Evolutionary conservation across 106 monocot genomes (phyloP).

Genomic region (Ottelia alismoides): DNA sequence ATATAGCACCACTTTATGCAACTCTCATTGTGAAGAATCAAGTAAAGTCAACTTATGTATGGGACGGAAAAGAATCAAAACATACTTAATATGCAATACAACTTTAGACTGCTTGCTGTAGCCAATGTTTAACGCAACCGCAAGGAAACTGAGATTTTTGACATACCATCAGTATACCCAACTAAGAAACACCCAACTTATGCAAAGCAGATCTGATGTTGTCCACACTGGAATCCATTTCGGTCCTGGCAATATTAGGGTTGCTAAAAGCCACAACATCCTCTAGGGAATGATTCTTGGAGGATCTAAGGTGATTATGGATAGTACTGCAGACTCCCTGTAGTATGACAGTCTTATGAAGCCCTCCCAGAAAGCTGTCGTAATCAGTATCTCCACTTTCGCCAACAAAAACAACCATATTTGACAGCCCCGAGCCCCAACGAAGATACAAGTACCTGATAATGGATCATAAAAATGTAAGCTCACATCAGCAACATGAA

Average conservation of each 20-base stretch:
- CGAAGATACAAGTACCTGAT: slow-evolving; percentile 77
- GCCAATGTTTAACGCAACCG: too few relatives aligned
- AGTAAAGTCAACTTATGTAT: too few relatives aligned
- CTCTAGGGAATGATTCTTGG: slow-evolving; percentile 46
- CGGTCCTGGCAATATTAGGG: slow-evolving; percentile 47
- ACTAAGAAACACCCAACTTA: slow-evolving; percentile 34
- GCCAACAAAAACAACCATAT: slow-evolving; percentile 88
- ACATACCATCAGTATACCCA: too few relatives aligned
- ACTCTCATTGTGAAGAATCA: too few relatives aligned
- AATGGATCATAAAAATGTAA: background rate
- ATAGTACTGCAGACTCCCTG: slow-evolving; percentile 40
- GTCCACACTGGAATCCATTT: slow-evolving; percentile 23
- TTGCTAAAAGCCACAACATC: slow-evolving; percentile 82
- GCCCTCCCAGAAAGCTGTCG: slow-evolving; percentile 73
- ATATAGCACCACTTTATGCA: too few relatives aligned
- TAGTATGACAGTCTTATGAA: slow-evolving; percentile 77
- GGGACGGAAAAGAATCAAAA: too few relatives aligned
- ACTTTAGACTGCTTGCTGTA: too few relatives aligned
- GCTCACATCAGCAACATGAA: background rate
- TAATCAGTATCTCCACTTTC: slow-evolving; percentile 84
- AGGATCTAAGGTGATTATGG: slow-evolving; percentile 23
- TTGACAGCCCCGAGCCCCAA: slow-evolving; percentile 71
- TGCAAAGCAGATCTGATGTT: slow-evolving; percentile 42
- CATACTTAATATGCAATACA: too few relatives aligned
- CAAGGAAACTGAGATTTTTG: too few relatives aligned